phyloP scores from a whole-genome alignment of 2,329 filamentous ascomycete species.

The Fusarium marasasianum region DNA sequence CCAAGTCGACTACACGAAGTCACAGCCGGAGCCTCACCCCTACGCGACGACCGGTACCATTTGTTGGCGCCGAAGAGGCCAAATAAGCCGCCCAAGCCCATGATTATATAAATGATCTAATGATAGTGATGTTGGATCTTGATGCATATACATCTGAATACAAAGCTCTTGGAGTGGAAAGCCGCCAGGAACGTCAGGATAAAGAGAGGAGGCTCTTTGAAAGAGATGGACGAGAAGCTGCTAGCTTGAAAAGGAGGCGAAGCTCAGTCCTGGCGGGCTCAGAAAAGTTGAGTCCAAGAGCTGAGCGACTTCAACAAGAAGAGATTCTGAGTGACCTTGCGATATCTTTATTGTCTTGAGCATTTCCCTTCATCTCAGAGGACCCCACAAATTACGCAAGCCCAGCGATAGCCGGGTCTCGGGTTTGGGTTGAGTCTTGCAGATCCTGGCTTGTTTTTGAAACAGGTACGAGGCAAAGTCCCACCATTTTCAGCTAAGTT shows the following conservation, averaged over 20 bases:
- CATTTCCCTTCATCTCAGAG: background rate
- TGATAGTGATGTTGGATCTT: slow-evolving; percentile 19
- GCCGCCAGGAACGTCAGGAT: background rate
- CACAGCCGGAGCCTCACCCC: slow-evolving; percentile 52
- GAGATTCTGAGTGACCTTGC: background rate
- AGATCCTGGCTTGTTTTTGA: slow-evolving; percentile 28
- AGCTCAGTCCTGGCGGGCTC: background rate
- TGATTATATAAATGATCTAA: slow-evolving; percentile 26
- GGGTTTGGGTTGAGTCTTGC: slow-evolving; percentile 8
- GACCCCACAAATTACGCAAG: slow-evolving; percentile 26
- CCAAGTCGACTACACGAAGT: slow-evolving; percentile 38
- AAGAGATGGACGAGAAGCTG: slow-evolving; percentile 17
- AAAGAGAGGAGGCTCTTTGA: background rate
- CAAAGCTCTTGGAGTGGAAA: slow-evolving; percentile 8
- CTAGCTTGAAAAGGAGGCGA: background rate
- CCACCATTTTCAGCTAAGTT: slow-evolving; percentile 1
- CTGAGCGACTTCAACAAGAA: background rate
- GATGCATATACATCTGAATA: slow-evolving; percentile 2
- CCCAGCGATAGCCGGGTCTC: slow-evolving; percentile 31
- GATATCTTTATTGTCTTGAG: background rate
- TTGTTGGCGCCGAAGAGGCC: slow-evolving; percentile 47
- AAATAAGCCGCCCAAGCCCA: slow-evolving; percentile 4
- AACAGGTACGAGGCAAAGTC: slow-evolving; percentile 25
- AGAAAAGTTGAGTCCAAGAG: background rate
- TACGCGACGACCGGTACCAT: slow-evolving; percentile 51